Conservation (phyloP, 495 filamentous ascomycete species). For the Penicillium taxi region DNA sequence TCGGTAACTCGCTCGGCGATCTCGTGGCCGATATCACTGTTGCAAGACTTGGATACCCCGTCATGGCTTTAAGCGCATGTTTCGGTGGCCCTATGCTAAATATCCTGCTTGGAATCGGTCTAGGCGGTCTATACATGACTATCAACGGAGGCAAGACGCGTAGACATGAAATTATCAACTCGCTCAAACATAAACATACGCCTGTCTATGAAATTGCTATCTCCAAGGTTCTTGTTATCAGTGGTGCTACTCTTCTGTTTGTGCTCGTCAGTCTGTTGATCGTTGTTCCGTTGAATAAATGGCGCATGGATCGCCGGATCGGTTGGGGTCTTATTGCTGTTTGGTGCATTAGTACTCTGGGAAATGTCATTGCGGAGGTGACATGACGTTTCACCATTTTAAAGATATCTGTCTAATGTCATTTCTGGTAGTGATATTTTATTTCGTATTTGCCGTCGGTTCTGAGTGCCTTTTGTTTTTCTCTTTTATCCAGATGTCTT, state of each 20-base stretch:
- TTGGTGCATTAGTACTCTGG: slow-evolving; percentile 75
- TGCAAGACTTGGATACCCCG: slow-evolving; percentile 83
- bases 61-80: slow-evolving; percentile 92
- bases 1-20: slow-evolving; percentile 92
- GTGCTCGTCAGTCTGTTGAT: slow-evolving; percentile 74
- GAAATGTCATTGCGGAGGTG: slow-evolving; percentile 79
- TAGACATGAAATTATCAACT: slow-evolving; percentile 9
- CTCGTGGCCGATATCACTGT: slow-evolving; percentile 93
- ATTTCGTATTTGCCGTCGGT: too few relatives aligned
- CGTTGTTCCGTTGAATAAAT: slow-evolving; percentile 75
- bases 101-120: slow-evolving; percentile 87
- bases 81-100: slow-evolving; percentile 98
- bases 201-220: slow-evolving; percentile 69
- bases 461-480: too few relatives aligned
- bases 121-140: slow-evolving; percentile 81
- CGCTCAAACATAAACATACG: too few relatives aligned
- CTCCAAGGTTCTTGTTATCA: slow-evolving; percentile 73
- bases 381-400: slow-evolving; percentile 15
- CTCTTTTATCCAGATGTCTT: too few relatives aligned
- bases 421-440: too few relatives aligned
- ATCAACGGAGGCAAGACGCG: slow-evolving; percentile 30
- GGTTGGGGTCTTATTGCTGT: slow-evolving; percentile 76
- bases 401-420: neutral
- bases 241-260: slow-evolving; percentile 67
- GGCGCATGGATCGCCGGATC: slow-evolving; percentile 80